Base-by-base conservation (phyloP, 176 grass and related monocot genomes). In the Tillandsia fasciculata region DNA sequence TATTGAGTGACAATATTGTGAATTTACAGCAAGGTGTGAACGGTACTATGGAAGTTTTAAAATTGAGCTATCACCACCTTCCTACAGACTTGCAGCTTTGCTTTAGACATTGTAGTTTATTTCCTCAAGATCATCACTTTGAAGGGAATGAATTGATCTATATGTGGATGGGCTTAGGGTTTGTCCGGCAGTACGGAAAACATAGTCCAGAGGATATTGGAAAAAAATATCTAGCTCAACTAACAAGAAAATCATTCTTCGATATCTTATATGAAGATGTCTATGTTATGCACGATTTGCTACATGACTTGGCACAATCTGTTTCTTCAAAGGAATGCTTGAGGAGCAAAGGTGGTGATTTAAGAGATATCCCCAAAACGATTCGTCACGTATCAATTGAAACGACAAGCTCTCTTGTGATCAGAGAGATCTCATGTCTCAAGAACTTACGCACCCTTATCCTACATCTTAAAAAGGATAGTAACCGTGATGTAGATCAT, bases 101-200 rank as follows among this genome's bases (percentile, higher is more conserved):
- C 27, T 80, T 80, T 73, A 68, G 59, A 29, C 74, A 80, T 12
- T 80, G 78, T 72, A 61, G 63, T 28, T 67, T 80, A 61, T 67
- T 80, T 49, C 70, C 69, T 4, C 50, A 47, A 73, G 70, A 56
- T 15, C 12, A 52, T 29, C 2, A 17, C 0, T 63, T 80, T 59
- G 17, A 28, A 10, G 64, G 67, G 15, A 10, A 12, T 15, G 33
- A 80, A 26, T 67, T 80, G 50, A 26, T 74, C 3, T 2, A 68
- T 8, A 59, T 64, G 12, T 80, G 78, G 78, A 53, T 80, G 47
- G 69, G 26, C 29, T 22, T 67, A 66, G 76, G 76, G 15, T 69
- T 71, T 29, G 63, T 78, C 33, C 50, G 11, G 5, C 1, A 70
- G 14, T 17, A 26, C 50, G 76, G 53, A 26, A 64, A 61, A 8